phyloP scores from a whole-genome alignment of 1,139 yeast species.

The Candida anutae region DNA sequence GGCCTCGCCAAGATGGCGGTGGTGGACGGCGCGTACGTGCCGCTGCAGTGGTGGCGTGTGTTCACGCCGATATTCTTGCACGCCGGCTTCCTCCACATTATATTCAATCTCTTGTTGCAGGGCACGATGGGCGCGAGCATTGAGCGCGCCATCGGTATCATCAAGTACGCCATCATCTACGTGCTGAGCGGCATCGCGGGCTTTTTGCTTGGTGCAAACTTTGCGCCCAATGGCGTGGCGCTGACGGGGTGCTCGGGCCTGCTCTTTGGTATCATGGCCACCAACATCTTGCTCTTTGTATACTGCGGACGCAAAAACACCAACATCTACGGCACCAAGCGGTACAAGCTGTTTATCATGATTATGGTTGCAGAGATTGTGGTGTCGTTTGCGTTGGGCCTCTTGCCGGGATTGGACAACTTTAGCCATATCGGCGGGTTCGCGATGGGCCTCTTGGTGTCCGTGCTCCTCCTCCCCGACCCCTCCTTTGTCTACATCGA shows the following conservation, averaged over 20 bases:
- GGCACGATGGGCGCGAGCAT: conserved; percentile 53
- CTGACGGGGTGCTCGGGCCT: conserved; percentile 76
- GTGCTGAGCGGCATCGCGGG: conserved; percentile 61
- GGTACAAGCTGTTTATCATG: conserved; percentile 35
- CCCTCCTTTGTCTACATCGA: conserved; percentile 45
- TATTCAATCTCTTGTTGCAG: conserved; percentile 58
- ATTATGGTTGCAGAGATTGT: conserved; percentile 51
- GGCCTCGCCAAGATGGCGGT: conserved; percentile 37
- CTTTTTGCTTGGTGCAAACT: conserved; percentile 63
- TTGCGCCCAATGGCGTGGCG: conserved; percentile 62
- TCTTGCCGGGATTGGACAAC: conserved; percentile 69
- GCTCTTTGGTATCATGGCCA: conserved; percentile 61
- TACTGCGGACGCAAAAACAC: conserved; percentile 46
- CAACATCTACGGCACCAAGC: conserved; percentile 35
- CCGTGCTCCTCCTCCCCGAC: conserved; percentile 48
- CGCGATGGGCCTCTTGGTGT: conserved; percentile 50
- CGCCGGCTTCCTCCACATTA: conserved; percentile 66
- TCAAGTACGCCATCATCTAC: conserved; percentile 52
- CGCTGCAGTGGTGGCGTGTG: conserved; percentile 66
- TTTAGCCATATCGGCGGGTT: conserved; percentile 77
- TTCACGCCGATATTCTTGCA: conserved; percentile 68
- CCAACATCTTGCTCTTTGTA: conserved; percentile 50
- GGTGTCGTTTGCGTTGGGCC: conserved; percentile 56
- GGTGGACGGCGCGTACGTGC: conserved; percentile 23
- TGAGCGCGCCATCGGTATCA: conserved; percentile 52